A percentile compares a stretch with the other conserved stretches of the same genome.
Evolutionary conservation across 2,329 filamentous ascomycete species (phyloP).

Genomic region (Dothistroma pini): DNA sequence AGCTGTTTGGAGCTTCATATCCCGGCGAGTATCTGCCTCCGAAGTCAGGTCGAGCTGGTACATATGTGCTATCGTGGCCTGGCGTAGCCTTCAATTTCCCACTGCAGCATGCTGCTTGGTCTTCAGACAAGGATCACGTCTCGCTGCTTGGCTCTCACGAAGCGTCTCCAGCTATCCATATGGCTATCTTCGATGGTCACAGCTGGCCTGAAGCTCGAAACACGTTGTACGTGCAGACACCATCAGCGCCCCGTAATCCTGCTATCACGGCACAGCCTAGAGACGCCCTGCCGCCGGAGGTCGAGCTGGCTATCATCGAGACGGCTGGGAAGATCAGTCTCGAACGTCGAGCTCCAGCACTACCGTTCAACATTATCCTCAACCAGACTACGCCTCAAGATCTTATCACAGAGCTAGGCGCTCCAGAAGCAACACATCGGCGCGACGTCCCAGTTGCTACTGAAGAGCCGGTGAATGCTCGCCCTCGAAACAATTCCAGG

Average conservation of each 20-base stretch:
- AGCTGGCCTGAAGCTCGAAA: slow-evolving; percentile 84
- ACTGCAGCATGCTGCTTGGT: slow-evolving; percentile 69
- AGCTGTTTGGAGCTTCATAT: slow-evolving; percentile 91
- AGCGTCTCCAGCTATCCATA: slow-evolving; percentile 72
- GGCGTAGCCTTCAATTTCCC: slow-evolving; percentile 92
- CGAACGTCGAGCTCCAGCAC: slow-evolving; percentile 64
- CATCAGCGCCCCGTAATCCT: slow-evolving; percentile 70
- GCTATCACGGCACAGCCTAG: slow-evolving; percentile 66
- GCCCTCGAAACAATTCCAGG: slow-evolving; percentile 26
- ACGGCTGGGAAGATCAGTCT: slow-evolving; percentile 77
- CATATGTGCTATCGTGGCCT: slow-evolving; percentile 89
- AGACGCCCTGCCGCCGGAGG: slow-evolving; percentile 81
- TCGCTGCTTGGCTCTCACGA: slow-evolving; percentile 75
- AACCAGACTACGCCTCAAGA: slow-evolving; percentile 91
- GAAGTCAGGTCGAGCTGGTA: slow-evolving; percentile 56
- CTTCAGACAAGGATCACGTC: slow-evolving; percentile 74
- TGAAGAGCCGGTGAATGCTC: slow-evolving; percentile 20
- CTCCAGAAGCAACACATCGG: slow-evolving; percentile 84
- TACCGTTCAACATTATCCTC: slow-evolving; percentile 67
- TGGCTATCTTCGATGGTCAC: slow-evolving; percentile 85
- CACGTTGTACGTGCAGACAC: slow-evolving; percentile 69
- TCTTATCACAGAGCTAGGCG: slow-evolving; percentile 81
- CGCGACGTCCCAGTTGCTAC: slow-evolving; percentile 22
- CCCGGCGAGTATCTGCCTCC: slow-evolving; percentile 85
- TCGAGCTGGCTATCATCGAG: slow-evolving; percentile 73